phyloP scores from a whole-genome alignment of 2,329 filamentous ascomycete genomes.

The Diaporthe batatas region DNA sequence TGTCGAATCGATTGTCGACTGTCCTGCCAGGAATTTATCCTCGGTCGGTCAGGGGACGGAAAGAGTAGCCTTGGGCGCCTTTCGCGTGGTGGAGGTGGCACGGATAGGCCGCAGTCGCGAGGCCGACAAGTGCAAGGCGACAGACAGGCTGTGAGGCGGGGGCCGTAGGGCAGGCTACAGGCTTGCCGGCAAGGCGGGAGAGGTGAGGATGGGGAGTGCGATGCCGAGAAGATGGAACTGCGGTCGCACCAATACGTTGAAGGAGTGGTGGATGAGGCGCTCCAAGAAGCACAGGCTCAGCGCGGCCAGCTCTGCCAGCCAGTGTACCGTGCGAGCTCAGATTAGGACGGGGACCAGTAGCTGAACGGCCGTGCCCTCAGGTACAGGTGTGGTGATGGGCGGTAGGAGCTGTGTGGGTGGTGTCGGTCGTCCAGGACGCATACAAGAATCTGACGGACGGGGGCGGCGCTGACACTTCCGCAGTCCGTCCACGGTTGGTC shows the following conservation, averaged over 20 bases:
- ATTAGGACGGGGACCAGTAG: slow-evolving; percentile 1
- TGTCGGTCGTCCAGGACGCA: slow-evolving; percentile 44
- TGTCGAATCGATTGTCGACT: slow-evolving; percentile 20
- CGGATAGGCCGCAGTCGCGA: slow-evolving; percentile 32
- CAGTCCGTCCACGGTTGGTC: slow-evolving; percentile 14
- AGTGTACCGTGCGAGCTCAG: slow-evolving; percentile 22
- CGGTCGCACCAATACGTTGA: slow-evolving; percentile 41
- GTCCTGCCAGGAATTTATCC: slow-evolving; percentile 17
- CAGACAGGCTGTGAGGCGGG: slow-evolving; percentile 35
- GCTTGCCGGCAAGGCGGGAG: slow-evolving; percentile 35
- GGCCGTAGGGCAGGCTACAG: slow-evolving; percentile 37
- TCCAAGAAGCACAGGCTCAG: slow-evolving; percentile 38
- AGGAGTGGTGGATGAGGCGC: slow-evolving; percentile 34
- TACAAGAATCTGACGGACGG: slow-evolving; percentile 47
- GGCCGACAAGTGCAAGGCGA: slow-evolving; percentile 28
- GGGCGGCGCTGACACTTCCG: slow-evolving; percentile 45
- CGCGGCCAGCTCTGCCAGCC: slow-evolving; percentile 31
- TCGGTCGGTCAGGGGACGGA: slow-evolving; percentile 23
- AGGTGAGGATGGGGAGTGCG: slow-evolving; percentile 32
- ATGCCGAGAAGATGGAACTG: slow-evolving; percentile 36
- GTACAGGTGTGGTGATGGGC: slow-evolving; percentile 14
- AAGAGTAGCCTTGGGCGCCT: slow-evolving; percentile 23
- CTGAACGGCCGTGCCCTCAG: slow-evolving; percentile 30
- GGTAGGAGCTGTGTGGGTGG: slow-evolving; percentile 16
- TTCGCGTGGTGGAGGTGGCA: slow-evolving; percentile 21